These are phyloP conservation scores for Achaetomium macrosporum DNA, from an alignment of 2,329 filamentous ascomycete species.

Conservation along the genomic window DNA sequence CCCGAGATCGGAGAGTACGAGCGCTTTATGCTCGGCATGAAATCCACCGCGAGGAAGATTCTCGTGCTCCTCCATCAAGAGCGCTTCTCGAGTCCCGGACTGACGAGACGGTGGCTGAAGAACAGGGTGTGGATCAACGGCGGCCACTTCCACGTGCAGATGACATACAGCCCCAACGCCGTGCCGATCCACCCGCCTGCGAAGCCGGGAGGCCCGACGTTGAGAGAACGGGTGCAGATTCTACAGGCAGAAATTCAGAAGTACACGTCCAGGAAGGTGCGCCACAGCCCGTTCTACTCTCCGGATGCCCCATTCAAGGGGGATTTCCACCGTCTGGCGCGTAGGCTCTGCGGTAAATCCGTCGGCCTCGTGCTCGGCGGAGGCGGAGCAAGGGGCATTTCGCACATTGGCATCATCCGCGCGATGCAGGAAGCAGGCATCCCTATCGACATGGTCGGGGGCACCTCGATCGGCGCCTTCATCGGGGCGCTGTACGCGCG, in stretches of 20 bases:
- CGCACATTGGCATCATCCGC: conserved; percentile 89
- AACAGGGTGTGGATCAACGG: conserved; percentile 98
- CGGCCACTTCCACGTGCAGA: conserved; percentile 94
- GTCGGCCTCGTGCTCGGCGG: conserved; percentile 92
- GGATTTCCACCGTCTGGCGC: conserved; percentile 88
- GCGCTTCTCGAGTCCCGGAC: conserved; percentile 74
- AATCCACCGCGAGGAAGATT: conserved; percentile 91
- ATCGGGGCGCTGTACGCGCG: conserved; percentile 93
- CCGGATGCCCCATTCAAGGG: conserved; percentile 91
- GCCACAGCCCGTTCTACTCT: conserved; percentile 82
- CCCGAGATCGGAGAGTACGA: conserved; percentile 94
- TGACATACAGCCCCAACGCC: conserved; percentile 73
- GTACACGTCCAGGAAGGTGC: conserved; percentile 89
- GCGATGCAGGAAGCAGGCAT: conserved; percentile 95
- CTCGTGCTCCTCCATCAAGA: conserved; percentile 86
- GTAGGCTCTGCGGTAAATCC: conserved; percentile 86
- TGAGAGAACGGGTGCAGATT: conserved; percentile 91
- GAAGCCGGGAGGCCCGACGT: conserved; percentile 73
- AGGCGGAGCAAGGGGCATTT: conserved; percentile 84
- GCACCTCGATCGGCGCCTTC: conserved; percentile 93
- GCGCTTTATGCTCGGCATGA: conserved; percentile 91
- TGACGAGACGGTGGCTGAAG: conserved; percentile 83
- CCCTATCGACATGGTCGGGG: conserved; percentile 90
- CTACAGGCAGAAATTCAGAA: conserved; percentile 97
- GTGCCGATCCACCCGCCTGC: conserved; percentile 70